Evolutionary conservation across 352 stramenopile species (phyloP).

Genomic region (Phytophthora macrochlamydospora): DNA sequence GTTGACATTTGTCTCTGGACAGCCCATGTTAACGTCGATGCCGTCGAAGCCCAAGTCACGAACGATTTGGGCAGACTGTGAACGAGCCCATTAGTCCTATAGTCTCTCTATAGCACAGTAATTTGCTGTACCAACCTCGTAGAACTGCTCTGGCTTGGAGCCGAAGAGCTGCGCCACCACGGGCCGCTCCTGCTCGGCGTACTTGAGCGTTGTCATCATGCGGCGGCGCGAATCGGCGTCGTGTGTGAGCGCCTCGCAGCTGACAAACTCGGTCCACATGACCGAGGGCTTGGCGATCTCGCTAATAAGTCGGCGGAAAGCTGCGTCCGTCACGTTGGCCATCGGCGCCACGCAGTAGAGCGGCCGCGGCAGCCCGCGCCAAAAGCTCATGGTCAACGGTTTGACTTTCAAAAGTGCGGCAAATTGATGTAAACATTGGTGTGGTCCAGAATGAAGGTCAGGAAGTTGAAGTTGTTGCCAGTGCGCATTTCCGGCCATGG

Average conservation of each 20-base stretch:
- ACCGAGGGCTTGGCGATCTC: conserved; percentile 82
- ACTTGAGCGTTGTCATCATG: conserved; percentile 84
- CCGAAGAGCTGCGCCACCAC: conserved; percentile 85
- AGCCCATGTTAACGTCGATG: conserved; percentile 90
- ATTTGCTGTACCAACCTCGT: conserved; percentile 48
- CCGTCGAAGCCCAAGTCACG: conserved; percentile 83
- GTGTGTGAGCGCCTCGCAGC: conserved; percentile 80
- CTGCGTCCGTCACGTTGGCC: conserved; percentile 84
- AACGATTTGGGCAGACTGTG: conserved; percentile 74
- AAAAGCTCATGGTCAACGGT: conserved; percentile 44
- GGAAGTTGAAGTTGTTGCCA: conserved; percentile 40
- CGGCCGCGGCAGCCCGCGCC: conserved; percentile 59
- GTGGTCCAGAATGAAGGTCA: conserved; percentile 35
- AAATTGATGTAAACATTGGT: not conserved
- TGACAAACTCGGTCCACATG: conserved; percentile 90
- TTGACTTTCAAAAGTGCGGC: no score
- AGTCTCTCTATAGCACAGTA: no score
- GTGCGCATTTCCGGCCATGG: conserved; percentile 18
- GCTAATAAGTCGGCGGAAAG: conserved; percentile 73
- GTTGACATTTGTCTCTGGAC: conserved; percentile 76
- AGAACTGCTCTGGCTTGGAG: conserved; percentile 88
- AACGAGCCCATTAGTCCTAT: not conserved
- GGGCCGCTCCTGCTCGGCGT: conserved; percentile 71
- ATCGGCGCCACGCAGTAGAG: conserved; percentile 86
- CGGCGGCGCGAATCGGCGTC: conserved; percentile 58